Percentiles rank a stretch among this genome's conserved stretches.
Conservation (phyloP, 2,329 filamentous ascomycete species). For the Epichloe sibirici region DNA sequence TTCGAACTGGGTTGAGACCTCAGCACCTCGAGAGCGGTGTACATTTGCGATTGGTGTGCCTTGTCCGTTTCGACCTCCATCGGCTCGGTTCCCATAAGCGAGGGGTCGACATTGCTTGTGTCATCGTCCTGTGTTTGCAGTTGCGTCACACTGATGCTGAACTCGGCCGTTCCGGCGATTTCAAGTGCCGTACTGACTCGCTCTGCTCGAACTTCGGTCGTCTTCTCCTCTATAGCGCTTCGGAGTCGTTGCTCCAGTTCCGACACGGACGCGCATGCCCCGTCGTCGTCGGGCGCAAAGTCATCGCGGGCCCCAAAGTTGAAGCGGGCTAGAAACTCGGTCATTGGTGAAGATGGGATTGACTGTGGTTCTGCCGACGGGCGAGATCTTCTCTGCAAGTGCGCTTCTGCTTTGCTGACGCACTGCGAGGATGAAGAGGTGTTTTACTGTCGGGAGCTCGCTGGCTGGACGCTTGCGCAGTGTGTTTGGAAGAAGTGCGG, state of each 20-base stretch:
- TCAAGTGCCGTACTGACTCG: conserved; percentile 36
- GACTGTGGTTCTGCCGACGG: not conserved
- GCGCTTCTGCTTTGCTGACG: not conserved
- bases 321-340: conserved; percentile 27
- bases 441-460: not conserved
- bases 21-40: conserved; percentile 33
- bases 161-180: conserved; percentile 30
- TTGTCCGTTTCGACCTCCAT: conserved; percentile 6
- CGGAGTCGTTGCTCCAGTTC: conserved; percentile 36
- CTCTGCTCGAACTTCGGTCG: conserved; percentile 35
- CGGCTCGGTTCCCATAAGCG: conserved; percentile 17
- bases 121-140: conserved; percentile 22
- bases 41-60: conserved; percentile 21
- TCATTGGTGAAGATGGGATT: conserved; percentile 14
- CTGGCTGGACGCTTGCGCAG: not conserved
- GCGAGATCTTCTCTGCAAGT: no score
- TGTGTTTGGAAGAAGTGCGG: not conserved
- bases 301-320: conserved; percentile 15
- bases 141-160: conserved; percentile 28
- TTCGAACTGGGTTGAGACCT: conserved; percentile 37
- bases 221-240: conserved; percentile 27
- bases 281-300: conserved; percentile 10
- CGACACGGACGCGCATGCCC: conserved; percentile 23
- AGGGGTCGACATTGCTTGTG: conserved; percentile 22
- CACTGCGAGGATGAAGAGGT: not conserved